These are phyloP conservation scores for Tulasnella sp. DNA, from an alignment of 768 basidiomycete species.

Conservation along the genomic window DNA sequence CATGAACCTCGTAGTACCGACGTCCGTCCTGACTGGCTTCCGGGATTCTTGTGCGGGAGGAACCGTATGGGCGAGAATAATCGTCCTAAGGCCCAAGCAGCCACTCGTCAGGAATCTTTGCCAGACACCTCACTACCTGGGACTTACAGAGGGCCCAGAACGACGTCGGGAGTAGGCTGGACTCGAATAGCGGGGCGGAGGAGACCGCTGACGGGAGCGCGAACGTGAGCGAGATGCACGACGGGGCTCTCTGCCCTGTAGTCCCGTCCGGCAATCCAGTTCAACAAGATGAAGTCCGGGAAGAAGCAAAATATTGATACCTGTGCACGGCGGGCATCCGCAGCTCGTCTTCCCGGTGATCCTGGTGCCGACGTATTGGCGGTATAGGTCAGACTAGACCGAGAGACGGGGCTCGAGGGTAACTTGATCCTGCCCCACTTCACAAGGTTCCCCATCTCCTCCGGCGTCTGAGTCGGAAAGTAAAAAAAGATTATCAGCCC, in stretches of 20 bases:
- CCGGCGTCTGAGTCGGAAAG: not conserved
- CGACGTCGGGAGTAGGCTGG: not conserved
- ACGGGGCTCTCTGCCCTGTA: not conserved
- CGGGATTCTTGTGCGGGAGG: not conserved
- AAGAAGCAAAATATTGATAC: not conserved
- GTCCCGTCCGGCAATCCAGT: not conserved
- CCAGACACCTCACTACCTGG: accelerated
- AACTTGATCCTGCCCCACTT: not conserved
- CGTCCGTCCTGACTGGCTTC: not conserved
- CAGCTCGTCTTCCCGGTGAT: not conserved
- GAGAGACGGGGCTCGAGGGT: not conserved
- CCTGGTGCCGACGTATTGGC: not conserved
- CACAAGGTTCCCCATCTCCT: not conserved
- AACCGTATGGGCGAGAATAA: not conserved
- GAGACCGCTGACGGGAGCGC: not conserved
- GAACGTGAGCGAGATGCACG: not conserved
- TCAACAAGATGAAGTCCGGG: not conserved
- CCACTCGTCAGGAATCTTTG: not conserved
- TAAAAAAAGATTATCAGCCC: not conserved
- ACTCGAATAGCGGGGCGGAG: not conserved
- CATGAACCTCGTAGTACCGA: not conserved
- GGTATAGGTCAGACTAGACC: not conserved
- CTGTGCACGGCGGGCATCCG: not conserved
- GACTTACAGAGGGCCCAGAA: not conserved
- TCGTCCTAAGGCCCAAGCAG: not conserved